These are phyloP conservation scores for Chiua sp. DNA, from an alignment of 1,284 basidiomycete genomes.

Conservation along the genomic window DNA sequence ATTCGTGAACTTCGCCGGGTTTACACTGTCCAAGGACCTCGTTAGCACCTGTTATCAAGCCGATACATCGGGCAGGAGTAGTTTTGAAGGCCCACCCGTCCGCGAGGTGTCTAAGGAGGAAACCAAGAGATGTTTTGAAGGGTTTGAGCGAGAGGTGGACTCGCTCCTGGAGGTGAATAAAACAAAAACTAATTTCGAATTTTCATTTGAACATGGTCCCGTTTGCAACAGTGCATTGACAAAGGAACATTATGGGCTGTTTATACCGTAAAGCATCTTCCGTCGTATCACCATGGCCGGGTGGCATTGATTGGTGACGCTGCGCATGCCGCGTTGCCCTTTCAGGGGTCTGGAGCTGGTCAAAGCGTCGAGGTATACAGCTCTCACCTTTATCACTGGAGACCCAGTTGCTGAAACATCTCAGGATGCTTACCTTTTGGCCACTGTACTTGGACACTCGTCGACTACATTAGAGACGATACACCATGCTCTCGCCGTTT, in stretches of 20 bases:
- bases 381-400: background rate
- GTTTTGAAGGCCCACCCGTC: conserved; percentile 37
- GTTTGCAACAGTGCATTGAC: conserved; percentile 40
- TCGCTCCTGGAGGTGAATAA: conserved; percentile 31
- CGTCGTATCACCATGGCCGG: conserved; percentile 42
- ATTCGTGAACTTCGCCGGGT: conserved; percentile 40
- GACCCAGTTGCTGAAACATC: background rate
- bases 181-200: background rate
- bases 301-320: conserved; percentile 60
- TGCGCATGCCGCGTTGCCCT: conserved; percentile 62
- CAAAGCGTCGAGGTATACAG: conserved; percentile 58
- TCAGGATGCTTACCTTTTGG: conserved; percentile 47
- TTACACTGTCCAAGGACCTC: conserved; percentile 34
- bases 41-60: conserved; percentile 28
- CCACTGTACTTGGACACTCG: conserved; percentile 49
- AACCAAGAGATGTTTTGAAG: conserved; percentile 28
- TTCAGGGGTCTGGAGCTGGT: conserved; percentile 60
- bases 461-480: conserved; percentile 41
- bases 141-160: conserved; percentile 36
- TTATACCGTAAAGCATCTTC: conserved; percentile 48
- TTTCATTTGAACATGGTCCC: background rate
- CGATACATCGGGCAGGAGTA: conserved; percentile 21
- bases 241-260: conserved; percentile 55
- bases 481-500: conserved; percentile 42
- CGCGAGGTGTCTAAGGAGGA: conserved; percentile 35